Base-by-base conservation (phyloP, 306 rosid genomes). In the Quillaja saponaria region DNA sequence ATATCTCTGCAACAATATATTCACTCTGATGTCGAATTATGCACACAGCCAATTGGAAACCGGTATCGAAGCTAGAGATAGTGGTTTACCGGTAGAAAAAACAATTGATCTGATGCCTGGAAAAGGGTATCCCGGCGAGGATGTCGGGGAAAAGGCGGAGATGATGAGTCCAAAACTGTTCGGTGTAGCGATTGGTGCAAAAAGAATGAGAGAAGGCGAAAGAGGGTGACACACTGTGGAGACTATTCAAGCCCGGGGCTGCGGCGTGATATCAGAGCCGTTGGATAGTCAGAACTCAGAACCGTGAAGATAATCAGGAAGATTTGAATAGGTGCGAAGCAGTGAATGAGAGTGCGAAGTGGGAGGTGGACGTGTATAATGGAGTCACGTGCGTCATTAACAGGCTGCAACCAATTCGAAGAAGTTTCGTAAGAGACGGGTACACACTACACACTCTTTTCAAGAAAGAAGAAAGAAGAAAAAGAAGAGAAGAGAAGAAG, bases 1-100 rank as follows among this genome's bases (percentile, higher is more conserved):
- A 75, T 78, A 85, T 14, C 78, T 92, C 3, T 92, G 95, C 78
- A 87, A 77, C 70, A 89, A 79, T 13, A 87, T 92, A 47, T 84
- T 84, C 63, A 15, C 55, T 46, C 61, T 92, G 64, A 89, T 92
- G 77, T 84, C 94, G 13, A 83, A 55, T 55, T 89, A 77, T 58
- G 87, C 76, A 0, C 73, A 8, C 46, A 61, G 20, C 7, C 85
- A 72, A 55, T 34, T 75, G 7, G 81, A 70, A 6, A 71, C 64
- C 16, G 67, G 72, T 41, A 71, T 52, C 10, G 80, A 67, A 28
- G 66, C 70, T 6, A 74, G 78, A 47, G 82, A 63, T 63, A 62
- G 39, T 66, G 80, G 64, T 21, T 51, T 78, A 17, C 37, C 79
- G 50, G 75, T 71, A 1, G 66, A 61, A 59, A 80, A 55, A 52